Percentiles rank a stretch among this genome's conserved stretches.
Evolutionary conservation across 1,139 yeast species (phyloP).

Genomic region (Meyerozyma sp.): DNA sequence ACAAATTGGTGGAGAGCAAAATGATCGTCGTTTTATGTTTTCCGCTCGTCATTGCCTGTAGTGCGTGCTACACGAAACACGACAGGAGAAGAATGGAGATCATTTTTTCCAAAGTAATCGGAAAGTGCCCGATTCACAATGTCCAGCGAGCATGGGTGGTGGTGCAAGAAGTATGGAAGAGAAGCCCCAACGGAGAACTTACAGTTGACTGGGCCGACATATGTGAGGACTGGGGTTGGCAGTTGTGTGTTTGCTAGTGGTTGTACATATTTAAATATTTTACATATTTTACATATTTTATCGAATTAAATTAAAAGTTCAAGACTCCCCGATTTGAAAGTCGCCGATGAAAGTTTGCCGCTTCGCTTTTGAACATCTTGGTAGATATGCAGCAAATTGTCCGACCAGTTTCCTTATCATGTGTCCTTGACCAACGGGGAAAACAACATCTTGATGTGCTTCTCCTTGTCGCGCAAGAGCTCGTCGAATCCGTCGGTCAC

Average conservation of each 20-base stretch:
- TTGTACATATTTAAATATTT: neutral
- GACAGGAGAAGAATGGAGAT: constrained; percentile 10
- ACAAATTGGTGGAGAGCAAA: constrained; percentile 3
- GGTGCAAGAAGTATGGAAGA: constrained; percentile 6
- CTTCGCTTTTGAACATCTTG: no score
- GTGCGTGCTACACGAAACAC: constrained; percentile 8
- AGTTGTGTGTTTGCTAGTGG: neutral
- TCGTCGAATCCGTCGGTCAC: constrained; percentile 30
- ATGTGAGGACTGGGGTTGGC: constrained; percentile 5
- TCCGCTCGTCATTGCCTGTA: constrained; percentile 11
- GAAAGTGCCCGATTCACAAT: constrained; percentile 7
- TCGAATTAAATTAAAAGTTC: neutral
- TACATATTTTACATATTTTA: neutral
- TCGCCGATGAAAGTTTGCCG: neutral
- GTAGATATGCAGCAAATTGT: neutral
- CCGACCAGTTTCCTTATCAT: neutral
- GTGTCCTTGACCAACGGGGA: constrained; percentile 14
- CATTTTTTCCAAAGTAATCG: constrained; percentile 7
- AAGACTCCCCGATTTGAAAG: neutral
- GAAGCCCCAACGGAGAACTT: constrained; percentile 3
- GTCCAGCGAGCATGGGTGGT: constrained; percentile 4
- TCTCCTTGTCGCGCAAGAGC: constrained; percentile 30
- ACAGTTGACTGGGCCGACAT: constrained; percentile 6
- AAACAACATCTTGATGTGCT: constrained; percentile 32
- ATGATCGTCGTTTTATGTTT: constrained; percentile 7